A percentile compares a stretch with the other conserved stretches of the same genome.
These are phyloP conservation scores for Diplosphaera chodatii DNA, from an alignment of 139 green algal genomes.

Conservation along the genomic window DNA sequence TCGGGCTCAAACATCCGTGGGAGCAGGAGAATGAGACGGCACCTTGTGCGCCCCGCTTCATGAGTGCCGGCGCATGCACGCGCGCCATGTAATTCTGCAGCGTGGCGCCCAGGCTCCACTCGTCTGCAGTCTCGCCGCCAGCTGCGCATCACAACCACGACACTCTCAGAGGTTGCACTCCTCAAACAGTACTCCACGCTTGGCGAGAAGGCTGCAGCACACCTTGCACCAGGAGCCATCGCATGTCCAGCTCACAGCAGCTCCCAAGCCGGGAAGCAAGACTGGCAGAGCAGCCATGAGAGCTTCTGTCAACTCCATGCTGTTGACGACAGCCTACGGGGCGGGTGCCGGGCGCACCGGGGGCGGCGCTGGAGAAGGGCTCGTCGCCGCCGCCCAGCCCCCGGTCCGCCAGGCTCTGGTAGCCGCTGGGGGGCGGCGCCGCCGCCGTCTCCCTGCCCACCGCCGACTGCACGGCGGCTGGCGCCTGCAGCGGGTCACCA, in stretches of 20 bases:
- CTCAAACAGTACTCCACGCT: too few species aligned
- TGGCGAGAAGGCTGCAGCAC: too few species aligned
- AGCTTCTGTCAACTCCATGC: too few species aligned
- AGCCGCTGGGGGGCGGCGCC: background rate
- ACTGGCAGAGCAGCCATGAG: too few species aligned
- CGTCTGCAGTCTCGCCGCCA: conserved; percentile 3
- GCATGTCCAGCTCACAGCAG: too few species aligned
- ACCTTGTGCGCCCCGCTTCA: conserved; percentile 33
- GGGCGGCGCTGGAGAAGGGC: background rate
- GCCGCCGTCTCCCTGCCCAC: background rate
- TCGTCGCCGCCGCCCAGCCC: background rate
- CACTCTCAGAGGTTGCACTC: too few species aligned
- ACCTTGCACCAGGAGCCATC: too few species aligned
- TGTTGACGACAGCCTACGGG: too few species aligned
- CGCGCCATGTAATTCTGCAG: conserved; percentile 53
- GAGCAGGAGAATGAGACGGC: too few species aligned
- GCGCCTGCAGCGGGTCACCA: too few species aligned
- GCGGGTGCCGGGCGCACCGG: background rate
- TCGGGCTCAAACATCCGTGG: too few species aligned
- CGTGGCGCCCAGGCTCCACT: background rate
- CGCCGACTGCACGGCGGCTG: background rate
- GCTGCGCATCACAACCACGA: background rate
- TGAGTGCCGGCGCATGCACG: conserved; percentile 52
- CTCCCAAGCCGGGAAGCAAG: too few species aligned
- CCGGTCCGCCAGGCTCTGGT: background rate